Conservation (phyloP, 2,329 filamentous ascomycete genomes). For the Aspergillus hortae region DNA sequence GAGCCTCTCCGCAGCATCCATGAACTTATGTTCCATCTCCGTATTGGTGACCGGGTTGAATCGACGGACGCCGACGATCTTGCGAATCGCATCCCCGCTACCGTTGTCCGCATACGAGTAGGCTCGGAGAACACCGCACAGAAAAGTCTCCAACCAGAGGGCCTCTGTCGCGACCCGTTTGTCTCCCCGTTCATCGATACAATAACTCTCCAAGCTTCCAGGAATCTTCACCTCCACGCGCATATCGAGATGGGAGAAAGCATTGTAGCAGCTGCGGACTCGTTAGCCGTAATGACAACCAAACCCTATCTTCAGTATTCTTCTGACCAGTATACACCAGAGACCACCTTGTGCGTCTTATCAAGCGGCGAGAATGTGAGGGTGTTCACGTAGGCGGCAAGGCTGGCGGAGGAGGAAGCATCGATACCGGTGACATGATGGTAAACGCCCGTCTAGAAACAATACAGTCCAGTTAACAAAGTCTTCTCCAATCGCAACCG, state of each 20-base stretch:
- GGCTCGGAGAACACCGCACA: slow-evolving; percentile 88
- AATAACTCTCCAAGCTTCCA: slow-evolving; percentile 94
- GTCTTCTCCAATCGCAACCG: not conserved
- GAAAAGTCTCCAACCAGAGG: slow-evolving; percentile 94
- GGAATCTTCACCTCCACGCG: slow-evolving; percentile 96
- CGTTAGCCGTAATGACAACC: slow-evolving; percentile 11
- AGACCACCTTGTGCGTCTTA: slow-evolving; percentile 83
- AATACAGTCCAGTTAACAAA: slow-evolving; percentile 5
- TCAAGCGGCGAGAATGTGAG: slow-evolving; percentile 86
- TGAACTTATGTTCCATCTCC: slow-evolving; percentile 94
- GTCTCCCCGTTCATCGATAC: slow-evolving; percentile 93
- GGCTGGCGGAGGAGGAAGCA: slow-evolving; percentile 92
- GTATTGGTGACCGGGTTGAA: slow-evolving; percentile 98
- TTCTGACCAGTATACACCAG: slow-evolving; percentile 84
- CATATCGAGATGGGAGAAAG: slow-evolving; percentile 97
- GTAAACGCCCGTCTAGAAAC: slow-evolving; percentile 75
- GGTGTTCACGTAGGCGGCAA: slow-evolving; percentile 98
- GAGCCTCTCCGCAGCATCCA: slow-evolving; percentile 87
- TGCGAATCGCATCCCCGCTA: slow-evolving; percentile 88
- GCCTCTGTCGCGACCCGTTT: slow-evolving; percentile 91
- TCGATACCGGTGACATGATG: slow-evolving; percentile 98
- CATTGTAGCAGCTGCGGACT: slow-evolving; percentile 83
- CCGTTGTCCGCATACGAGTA: slow-evolving; percentile 97
- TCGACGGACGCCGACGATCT: slow-evolving; percentile 92
- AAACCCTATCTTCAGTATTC: not conserved